phyloP scores from a whole-genome alignment of 495 filamentous ascomycete species.

The Bathelium albidoporum region DNA sequence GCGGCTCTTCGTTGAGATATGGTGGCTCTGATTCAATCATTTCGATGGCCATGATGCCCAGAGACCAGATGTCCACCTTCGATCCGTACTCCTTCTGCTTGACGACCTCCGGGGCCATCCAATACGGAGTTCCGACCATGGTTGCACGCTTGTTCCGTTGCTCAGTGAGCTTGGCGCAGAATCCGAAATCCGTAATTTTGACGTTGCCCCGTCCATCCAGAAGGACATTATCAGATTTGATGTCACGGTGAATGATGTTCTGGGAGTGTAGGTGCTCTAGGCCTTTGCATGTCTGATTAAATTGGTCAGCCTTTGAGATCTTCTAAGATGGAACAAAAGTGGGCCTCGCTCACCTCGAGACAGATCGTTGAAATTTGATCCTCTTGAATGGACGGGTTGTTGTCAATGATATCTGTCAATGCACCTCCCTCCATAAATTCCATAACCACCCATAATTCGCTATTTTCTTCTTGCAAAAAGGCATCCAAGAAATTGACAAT shows the following conservation, averaged over 20 bases:
- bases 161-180: conserved; percentile 97
- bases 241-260: conserved; percentile 97
- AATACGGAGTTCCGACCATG: conserved; percentile 98
- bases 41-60: conserved; percentile 99
- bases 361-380: conserved; percentile 97
- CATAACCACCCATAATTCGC: conserved; percentile 98
- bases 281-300: conserved; percentile 87
- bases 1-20: conserved; percentile 93
- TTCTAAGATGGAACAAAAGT: too few species aligned
- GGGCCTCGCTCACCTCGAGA: conserved; percentile 66
- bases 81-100: conserved; percentile 98
- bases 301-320: conserved; percentile 27
- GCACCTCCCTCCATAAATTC: conserved; percentile 99
- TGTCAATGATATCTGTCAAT: conserved; percentile 96
- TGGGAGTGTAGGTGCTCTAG: conserved; percentile 87
- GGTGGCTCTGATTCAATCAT: conserved; percentile 99
- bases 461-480: conserved; percentile 83
- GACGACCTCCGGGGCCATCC: conserved; percentile 99
- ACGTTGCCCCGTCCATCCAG: conserved; percentile 88
- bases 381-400: conserved; percentile 81
- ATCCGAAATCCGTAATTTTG: conserved; percentile 98
- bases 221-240: conserved; percentile 97
- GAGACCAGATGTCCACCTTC: conserved; percentile 98
- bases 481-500: conserved; percentile 99
- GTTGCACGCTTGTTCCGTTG: conserved; percentile 94